phyloP scores from a whole-genome alignment of 768 basidiomycete genomes.

The Dacryopinax primogenitus region DNA sequence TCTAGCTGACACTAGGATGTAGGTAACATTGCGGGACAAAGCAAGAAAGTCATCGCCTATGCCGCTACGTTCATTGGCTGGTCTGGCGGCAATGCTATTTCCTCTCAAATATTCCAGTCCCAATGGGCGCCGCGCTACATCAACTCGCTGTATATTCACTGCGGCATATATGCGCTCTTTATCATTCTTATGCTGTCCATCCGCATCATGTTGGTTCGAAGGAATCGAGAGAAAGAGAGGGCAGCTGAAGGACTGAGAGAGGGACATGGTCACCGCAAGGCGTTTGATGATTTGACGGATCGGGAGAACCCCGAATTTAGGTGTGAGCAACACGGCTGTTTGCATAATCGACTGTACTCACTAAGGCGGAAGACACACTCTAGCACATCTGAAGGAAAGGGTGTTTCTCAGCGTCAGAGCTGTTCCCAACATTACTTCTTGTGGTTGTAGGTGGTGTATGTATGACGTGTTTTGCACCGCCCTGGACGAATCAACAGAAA shows the following conservation, averaged over 20 bases:
- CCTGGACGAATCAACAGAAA: too few relatives aligned
- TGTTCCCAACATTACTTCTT: too few relatives aligned
- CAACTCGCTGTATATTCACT: slow-evolving; percentile 36
- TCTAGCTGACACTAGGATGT: slow-evolving; percentile 17
- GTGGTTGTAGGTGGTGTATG: too few relatives aligned
- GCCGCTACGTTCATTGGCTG: slow-evolving; percentile 40
- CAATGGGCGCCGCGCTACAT: slow-evolving; percentile 38
- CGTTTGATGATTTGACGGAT: slow-evolving; percentile 41
- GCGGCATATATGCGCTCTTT: slow-evolving; percentile 38
- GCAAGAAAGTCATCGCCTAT: slow-evolving; percentile 41
- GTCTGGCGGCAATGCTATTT: slow-evolving; percentile 41
- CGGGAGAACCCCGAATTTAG: slow-evolving; percentile 34
- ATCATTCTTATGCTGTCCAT: slow-evolving; percentile 30
- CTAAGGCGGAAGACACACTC: too few relatives aligned
- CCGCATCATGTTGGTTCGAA: slow-evolving; percentile 34
- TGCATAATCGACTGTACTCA: too few relatives aligned
- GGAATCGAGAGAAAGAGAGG: slow-evolving; percentile 22
- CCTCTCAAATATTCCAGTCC: slow-evolving; percentile 38
- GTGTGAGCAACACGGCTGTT: too few relatives aligned
- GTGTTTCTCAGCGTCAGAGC: too few relatives aligned
- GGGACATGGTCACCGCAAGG: slow-evolving; percentile 28
- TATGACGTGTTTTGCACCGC: too few relatives aligned
- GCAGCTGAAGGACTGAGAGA: slow-evolving; percentile 21
- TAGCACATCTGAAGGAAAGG: too few relatives aligned
- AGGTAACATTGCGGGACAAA: slow-evolving; percentile 39